phyloP scores from a whole-genome alignment of 345 rosid genomes.

The Lagerstroemia speciosa region DNA sequence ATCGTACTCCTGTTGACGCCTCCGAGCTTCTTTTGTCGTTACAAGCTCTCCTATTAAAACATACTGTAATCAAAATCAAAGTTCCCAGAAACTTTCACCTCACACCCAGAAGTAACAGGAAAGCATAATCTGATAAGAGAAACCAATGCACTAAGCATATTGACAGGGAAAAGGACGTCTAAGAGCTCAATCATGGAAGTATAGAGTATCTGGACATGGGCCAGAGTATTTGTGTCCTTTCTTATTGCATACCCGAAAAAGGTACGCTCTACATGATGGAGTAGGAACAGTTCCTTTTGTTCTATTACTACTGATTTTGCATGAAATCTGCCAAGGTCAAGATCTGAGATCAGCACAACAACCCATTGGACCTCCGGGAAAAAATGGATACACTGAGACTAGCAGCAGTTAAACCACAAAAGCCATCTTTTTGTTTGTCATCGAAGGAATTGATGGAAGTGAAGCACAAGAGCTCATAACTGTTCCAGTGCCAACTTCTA shows the following conservation, averaged over 20 bases:
- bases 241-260: neutral
- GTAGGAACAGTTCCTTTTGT: neutral
- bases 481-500: neutral
- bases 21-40: conserved; percentile 64
- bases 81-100: neutral
- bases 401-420: neutral
- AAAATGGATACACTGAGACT: neutral
- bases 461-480: neutral
- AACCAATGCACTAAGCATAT: neutral
- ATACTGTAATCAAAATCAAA: conserved; percentile 7
- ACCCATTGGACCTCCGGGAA: neutral
- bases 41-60: conserved; percentile 56
- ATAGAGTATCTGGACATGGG: neutral
- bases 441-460: neutral
- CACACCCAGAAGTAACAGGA: neutral
- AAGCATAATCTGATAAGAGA: neutral
- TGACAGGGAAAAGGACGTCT: neutral
- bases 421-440: neutral
- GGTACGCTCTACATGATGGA: neutral
- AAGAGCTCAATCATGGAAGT: neutral
- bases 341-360: neutral
- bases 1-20: conserved; percentile 57
- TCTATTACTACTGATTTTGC: neutral
- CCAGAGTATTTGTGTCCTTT: neutral
- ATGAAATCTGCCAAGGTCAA: neutral